Evolutionary conservation across 2,329 filamentous ascomycete species (phyloP).

Genomic region (Plenodomus biglobosus): DNA sequence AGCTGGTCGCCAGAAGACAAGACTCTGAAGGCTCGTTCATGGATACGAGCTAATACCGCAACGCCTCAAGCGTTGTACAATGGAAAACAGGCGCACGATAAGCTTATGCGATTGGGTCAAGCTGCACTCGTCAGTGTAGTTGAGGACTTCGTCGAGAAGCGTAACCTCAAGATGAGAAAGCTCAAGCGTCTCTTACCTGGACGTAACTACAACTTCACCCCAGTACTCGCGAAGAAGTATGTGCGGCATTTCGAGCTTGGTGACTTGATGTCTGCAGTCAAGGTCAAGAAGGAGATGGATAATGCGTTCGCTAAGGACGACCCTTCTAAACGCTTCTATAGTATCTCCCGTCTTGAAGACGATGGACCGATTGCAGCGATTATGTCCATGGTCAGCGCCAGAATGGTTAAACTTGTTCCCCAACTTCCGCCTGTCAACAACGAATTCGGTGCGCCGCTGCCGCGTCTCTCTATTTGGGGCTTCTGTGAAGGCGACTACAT

Average conservation of each 20-base stretch:
- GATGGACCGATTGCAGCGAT: conserved; percentile 69
- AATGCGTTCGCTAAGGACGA: conserved; percentile 48
- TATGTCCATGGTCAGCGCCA: conserved; percentile 64
- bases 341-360: conserved; percentile 58
- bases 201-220: conserved; percentile 64
- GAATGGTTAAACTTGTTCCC: conserved; percentile 58
- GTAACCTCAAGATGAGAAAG: conserved; percentile 63
- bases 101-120: conserved; percentile 41
- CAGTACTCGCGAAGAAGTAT: conserved; percentile 59
- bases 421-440: conserved; percentile 60
- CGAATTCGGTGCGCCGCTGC: conserved; percentile 44
- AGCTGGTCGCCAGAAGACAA: conserved; percentile 8
- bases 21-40: conserved; percentile 44
- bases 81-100: conserved; percentile 43
- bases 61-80: conserved; percentile 48
- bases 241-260: conserved; percentile 53
- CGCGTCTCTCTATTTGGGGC: conserved; percentile 61
- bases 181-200: conserved; percentile 58
- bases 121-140: conserved; percentile 51
- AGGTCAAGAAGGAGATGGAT: conserved; percentile 64
- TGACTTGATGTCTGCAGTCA: conserved; percentile 54
- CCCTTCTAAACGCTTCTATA: conserved; percentile 35
- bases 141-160: conserved; percentile 55
- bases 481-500: conserved; percentile 73
- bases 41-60: conserved; percentile 50